phyloP scores from a whole-genome alignment of 2,329 filamentous ascomycete species.

The Colletotrichum musicola region DNA sequence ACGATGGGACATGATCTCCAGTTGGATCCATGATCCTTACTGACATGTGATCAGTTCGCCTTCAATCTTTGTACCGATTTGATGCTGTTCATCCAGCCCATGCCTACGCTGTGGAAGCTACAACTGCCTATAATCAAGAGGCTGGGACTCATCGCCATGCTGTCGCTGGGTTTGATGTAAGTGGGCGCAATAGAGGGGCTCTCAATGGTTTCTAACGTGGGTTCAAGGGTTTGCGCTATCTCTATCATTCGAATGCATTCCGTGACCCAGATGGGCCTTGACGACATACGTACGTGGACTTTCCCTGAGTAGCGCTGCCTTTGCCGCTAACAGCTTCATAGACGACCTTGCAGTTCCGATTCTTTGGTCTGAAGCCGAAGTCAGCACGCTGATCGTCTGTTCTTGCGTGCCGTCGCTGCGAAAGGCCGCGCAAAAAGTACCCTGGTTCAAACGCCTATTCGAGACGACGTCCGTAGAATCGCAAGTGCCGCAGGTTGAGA shows the following conservation, averaged over 20 bases:
- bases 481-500: not conserved
- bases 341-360: conserved; percentile 44
- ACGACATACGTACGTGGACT: conserved; percentile 42
- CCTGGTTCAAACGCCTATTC: conserved; percentile 44
- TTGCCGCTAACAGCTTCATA: conserved; percentile 5
- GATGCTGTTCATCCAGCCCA: conserved; percentile 52
- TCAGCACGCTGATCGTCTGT: conserved; percentile 47
- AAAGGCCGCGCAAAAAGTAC: conserved; percentile 44
- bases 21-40: not conserved
- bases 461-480: conserved; percentile 40
- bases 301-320: no score
- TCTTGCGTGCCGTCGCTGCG: conserved; percentile 48
- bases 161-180: conserved; percentile 44
- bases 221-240: conserved; percentile 40
- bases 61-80: conserved; percentile 52
- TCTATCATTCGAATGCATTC: conserved; percentile 45
- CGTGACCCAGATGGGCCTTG: conserved; percentile 42
- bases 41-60: conserved; percentile 38
- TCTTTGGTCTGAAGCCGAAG: conserved; percentile 47
- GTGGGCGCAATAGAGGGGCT: not conserved
- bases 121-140: conserved; percentile 47
- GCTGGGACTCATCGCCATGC: conserved; percentile 43
- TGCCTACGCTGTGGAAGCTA: conserved; percentile 50
- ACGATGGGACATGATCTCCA: no score
- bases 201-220: not conserved